Conservation (phyloP, 2,329 filamentous ascomycete genomes). For the Talaromyces sp. region DNA sequence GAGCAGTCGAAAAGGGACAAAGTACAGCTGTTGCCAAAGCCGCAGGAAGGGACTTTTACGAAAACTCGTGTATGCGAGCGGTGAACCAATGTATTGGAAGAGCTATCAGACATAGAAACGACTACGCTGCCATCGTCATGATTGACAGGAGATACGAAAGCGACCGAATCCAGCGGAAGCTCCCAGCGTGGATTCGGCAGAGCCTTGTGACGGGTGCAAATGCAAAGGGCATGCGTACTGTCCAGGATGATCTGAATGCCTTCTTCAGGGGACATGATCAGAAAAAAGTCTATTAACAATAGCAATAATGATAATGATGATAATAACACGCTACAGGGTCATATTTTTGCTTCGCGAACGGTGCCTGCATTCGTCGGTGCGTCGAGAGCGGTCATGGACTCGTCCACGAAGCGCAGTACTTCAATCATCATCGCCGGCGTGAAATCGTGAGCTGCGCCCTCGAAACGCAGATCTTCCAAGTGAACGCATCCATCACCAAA, state of each 20-base stretch:
- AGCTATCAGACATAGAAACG: constrained; percentile 79
- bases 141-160: constrained; percentile 76
- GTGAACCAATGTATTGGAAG: constrained; percentile 96
- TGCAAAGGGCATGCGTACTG: constrained; percentile 18
- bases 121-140: constrained; percentile 88
- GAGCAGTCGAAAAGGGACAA: constrained; percentile 33
- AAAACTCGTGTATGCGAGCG: constrained; percentile 92
- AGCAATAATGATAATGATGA: background rate
- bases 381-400: constrained; percentile 31
- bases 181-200: constrained; percentile 83
- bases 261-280: constrained; percentile 27
- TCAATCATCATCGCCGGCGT: constrained; percentile 53
- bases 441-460: constrained; percentile 56
- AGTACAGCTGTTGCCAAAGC: constrained; percentile 22
- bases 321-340: background rate
- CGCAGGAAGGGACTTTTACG: constrained; percentile 74
- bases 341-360: constrained; percentile 34
- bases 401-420: constrained; percentile 51
- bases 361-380: constrained; percentile 20
- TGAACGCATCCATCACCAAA: constrained; percentile 48
- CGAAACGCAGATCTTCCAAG: constrained; percentile 56
- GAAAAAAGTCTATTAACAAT: constrained; percentile 8
- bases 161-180: constrained; percentile 67
- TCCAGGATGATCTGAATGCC: constrained; percentile 25
- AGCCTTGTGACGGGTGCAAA: constrained; percentile 47